These are phyloP conservation scores for Crassisporium funariophilum DNA, from an alignment of 768 basidiomycete species.

Conservation along the genomic window DNA sequence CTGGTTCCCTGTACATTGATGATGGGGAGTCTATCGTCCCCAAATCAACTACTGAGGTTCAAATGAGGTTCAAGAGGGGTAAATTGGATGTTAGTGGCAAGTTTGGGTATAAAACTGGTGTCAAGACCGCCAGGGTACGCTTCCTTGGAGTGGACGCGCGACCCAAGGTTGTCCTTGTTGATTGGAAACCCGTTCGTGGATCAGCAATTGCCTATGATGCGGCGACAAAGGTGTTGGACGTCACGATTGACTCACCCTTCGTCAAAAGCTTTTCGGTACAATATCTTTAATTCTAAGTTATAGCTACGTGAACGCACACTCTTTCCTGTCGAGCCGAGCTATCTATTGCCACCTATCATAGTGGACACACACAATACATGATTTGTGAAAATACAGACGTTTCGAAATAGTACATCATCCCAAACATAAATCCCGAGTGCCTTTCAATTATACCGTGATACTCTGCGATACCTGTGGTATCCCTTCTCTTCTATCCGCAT, in stretches of 20 bases:
- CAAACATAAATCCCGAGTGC: no score
- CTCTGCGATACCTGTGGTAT: neutral
- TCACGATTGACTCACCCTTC: constrained; percentile 41
- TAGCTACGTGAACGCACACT: no score
- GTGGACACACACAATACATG: no score
- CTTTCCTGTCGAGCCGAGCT: no score
- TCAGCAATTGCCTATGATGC: constrained; percentile 36
- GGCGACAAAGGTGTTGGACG: constrained; percentile 43
- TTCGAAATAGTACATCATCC: no score
- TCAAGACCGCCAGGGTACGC: constrained; percentile 37
- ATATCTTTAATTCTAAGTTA: neutral
- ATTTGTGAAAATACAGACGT: no score
- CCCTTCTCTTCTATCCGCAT: constrained; percentile 17
- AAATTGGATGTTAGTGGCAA: constrained; percentile 35
- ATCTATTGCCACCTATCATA: no score
- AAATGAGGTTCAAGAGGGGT: constrained; percentile 33
- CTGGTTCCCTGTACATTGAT: constrained; percentile 60
- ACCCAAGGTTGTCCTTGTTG: constrained; percentile 32
- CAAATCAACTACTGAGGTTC: constrained; percentile 31
- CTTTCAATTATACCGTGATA: no score
- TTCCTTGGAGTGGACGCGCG: constrained; percentile 37
- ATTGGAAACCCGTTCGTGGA: constrained; percentile 26
- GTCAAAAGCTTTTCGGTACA: constrained; percentile 17
- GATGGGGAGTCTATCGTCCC: constrained; percentile 57
- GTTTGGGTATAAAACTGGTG: constrained; percentile 40